Conservation (phyloP, 2,329 filamentous ascomycete species). For the Stromatinia cepivora region DNA sequence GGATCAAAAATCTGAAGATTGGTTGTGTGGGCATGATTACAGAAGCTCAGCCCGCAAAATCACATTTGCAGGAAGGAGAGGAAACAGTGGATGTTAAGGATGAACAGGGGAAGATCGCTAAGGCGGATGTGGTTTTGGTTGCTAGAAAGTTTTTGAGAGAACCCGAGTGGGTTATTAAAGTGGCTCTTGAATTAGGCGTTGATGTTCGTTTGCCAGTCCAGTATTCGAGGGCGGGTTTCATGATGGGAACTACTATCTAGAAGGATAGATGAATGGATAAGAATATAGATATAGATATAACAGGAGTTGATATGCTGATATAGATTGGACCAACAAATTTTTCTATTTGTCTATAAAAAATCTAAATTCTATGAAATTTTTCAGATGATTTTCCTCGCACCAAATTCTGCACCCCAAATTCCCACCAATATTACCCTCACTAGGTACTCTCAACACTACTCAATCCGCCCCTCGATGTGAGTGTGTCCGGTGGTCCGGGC, state of each 20-base stretch:
- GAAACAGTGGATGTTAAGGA: slow-evolving; percentile 46
- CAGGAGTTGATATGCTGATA: not conserved
- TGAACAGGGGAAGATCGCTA: slow-evolving; percentile 37
- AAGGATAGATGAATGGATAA: not conserved
- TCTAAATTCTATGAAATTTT: not conserved
- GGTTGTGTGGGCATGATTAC: slow-evolving; percentile 75
- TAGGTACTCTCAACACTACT: no score
- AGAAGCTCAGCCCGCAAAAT: slow-evolving; percentile 51
- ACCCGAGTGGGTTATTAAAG: slow-evolving; percentile 72
- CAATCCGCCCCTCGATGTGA: no score
- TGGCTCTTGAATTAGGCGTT: slow-evolving; percentile 71
- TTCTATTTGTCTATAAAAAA: not conserved
- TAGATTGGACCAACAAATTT: not conserved
- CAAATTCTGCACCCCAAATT: not conserved
- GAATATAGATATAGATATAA: not conserved
- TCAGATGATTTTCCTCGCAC: not conserved
- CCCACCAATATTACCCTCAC: no score
- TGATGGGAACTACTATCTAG: slow-evolving; percentile 34
- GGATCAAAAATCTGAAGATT: slow-evolving; percentile 59
- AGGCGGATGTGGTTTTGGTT: slow-evolving; percentile 70
- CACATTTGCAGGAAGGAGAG: slow-evolving; percentile 47
- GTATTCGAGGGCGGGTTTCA: slow-evolving; percentile 33
- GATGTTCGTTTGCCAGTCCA: slow-evolving; percentile 63
- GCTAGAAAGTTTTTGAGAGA: slow-evolving; percentile 79
- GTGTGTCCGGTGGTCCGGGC: no score